Evolutionary conservation across 2,329 filamentous ascomycete genomes (phyloP), one percentile per base, ranked within the genome.

Genomic region (Colletotrichum lini): DNA sequence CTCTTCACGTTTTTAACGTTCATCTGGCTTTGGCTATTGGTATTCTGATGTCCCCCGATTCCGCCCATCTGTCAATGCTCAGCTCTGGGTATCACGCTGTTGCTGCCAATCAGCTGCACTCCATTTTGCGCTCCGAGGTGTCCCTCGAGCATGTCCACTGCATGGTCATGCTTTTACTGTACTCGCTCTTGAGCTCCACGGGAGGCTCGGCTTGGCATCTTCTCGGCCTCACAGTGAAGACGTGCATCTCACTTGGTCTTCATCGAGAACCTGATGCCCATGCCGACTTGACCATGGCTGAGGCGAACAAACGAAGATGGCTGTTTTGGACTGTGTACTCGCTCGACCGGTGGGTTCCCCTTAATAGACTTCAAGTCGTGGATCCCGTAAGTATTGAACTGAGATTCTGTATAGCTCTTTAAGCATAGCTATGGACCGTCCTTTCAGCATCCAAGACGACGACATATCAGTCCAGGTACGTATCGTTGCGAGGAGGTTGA

Each of bases 301-400:
- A 67, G 13, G 26, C 40, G 9, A 57, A 63, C 16, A 63, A 54
- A 15, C 52, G 38, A 18, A 54, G 53, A 42, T 72, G 65, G 69
- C n/a, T 72, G 21, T 72, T 72, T 18, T 72, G 69, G 69, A 72
- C 44, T 13, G 58, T 72, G 12, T 72, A 72, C 35, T 60, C 26
- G 8, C 52, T 68, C 8, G 65, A 72, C 35, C 69, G 69, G 69
- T 72, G 49, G n/a, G 64, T 15, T 4, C 4, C 13, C 56, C 23
- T 30, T 10, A 2, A 5, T 10, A 54, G 3, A 18, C 23, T 6
- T 38, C 16, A 21, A 9, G 12, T 10, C 38, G 7, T 18, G 4
- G 26, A 26, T 26, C 26, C 26, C 26, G 26, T 26, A 26, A 26
- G 26, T 26, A 26, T 26, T 26, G 26, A 45, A 49, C 12, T 1